Percentiles rank a stretch among this genome's conserved stretches.
phyloP scores from a whole-genome alignment of 805 yeast genomes.

The Pichia membranifaciens region DNA sequence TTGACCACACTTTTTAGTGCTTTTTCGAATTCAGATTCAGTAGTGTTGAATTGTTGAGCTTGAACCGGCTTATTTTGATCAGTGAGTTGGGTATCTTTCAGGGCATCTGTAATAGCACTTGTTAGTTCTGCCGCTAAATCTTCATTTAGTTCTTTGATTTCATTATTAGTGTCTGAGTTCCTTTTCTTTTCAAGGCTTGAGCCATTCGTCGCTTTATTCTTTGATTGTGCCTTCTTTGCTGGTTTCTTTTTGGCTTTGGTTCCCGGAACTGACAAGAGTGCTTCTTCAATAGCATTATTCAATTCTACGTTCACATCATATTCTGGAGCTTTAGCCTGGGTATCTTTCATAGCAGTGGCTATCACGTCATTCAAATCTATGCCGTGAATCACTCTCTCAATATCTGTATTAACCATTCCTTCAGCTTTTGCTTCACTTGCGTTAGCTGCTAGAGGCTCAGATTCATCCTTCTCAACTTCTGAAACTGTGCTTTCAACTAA shows the following conservation, averaged over 20 bases:
- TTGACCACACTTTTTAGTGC: constrained; percentile 53
- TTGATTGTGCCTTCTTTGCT: neutral
- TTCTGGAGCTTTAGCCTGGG: constrained; percentile 20
- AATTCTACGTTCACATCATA: constrained; percentile 6
- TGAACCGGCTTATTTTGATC: neutral
- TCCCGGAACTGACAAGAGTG: constrained; percentile 6
- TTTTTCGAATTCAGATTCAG: constrained; percentile 39
- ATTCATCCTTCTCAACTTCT: neutral
- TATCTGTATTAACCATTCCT: neutral
- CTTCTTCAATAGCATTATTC: constrained; percentile 8
- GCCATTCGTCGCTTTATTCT: neutral
- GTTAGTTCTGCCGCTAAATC: constrained; percentile 16
- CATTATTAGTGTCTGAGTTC: neutral
- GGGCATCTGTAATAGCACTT: constrained; percentile 24
- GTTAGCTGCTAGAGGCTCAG: neutral
- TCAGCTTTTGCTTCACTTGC: too few relatives aligned
- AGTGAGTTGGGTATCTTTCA: constrained; percentile 12
- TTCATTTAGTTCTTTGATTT: neutral
- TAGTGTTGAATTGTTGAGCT: neutral
- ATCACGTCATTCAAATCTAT: constrained; percentile 18
- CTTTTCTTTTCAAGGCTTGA: neutral
- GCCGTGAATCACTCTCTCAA: constrained; percentile 12
- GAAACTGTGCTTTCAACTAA: constrained; percentile 1
- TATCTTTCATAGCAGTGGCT: constrained; percentile 17
- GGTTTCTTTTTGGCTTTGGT: neutral